A percentile compares a stretch with the other conserved stretches of the same genome.
These are phyloP conservation scores for Drechmeria coniospora DNA, from an alignment of 2,329 filamentous ascomycete species.

Conservation along the genomic window DNA sequence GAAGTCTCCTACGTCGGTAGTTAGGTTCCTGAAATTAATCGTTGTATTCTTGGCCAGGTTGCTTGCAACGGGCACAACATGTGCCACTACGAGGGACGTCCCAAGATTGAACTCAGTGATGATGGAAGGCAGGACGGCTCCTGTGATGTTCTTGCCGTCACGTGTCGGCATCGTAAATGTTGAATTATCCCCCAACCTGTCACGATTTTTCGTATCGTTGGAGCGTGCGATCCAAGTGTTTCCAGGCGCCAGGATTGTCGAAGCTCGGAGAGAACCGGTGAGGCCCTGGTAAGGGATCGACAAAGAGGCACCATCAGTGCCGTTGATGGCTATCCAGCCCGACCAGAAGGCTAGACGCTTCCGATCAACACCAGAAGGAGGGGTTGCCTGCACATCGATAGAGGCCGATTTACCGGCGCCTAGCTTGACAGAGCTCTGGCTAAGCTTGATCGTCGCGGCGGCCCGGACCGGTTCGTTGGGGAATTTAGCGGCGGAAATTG, in stretches of 20 bases:
- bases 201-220: conserved; percentile 12
- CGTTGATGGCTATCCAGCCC: conserved; percentile 25
- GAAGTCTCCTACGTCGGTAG: conserved; percentile 22
- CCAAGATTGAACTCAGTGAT: conserved; percentile 29
- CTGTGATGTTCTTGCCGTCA: conserved; percentile 16
- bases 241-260: conserved; percentile 9
- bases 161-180: conserved; percentile 26
- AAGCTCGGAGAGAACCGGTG: conserved; percentile 17
- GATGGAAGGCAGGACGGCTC: conserved; percentile 22
- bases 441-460: conserved; percentile 27
- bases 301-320: conserved; percentile 20
- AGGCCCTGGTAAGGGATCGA: conserved; percentile 26
- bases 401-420: conserved; percentile 24
- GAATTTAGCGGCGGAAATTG: conserved; percentile 23
- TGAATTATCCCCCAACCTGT: conserved; percentile 17
- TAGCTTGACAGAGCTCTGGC: conserved; percentile 26
- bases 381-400: conserved; percentile 27
- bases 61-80: conserved; percentile 25
- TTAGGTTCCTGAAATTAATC: too few relatives aligned
- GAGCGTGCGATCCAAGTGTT: conserved; percentile 17
- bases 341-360: conserved; percentile 25
- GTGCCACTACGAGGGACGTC: conserved; percentile 24
- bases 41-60: conserved; percentile 11
- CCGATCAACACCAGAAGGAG: conserved; percentile 20
- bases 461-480: conserved; percentile 27